phyloP scores from a whole-genome alignment of 331 rosid species.

The Prunus yedoensis region DNA sequence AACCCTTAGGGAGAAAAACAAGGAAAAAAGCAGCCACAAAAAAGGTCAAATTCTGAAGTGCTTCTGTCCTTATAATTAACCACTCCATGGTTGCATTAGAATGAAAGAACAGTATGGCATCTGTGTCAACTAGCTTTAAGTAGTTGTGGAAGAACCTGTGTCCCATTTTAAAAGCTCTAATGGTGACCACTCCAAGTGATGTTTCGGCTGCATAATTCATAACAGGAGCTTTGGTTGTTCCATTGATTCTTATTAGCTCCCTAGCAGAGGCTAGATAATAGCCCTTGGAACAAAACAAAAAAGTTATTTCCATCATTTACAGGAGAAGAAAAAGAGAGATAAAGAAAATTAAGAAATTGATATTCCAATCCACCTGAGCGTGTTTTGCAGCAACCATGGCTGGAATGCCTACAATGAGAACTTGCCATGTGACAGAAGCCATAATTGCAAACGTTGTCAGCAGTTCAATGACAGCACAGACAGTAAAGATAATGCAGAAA shows the following conservation, averaged over 20 bases:
- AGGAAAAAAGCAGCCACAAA: conserved; percentile 62
- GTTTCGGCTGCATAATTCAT: conserved; percentile 84
- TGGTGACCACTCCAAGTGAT: conserved; percentile 72
- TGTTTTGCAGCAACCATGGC: conserved; percentile 50
- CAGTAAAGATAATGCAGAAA: conserved; percentile 40
- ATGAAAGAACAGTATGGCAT: conserved; percentile 67
- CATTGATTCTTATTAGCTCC: conserved; percentile 76
- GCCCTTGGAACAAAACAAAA: conserved; percentile 26
- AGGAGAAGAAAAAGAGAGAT: not conserved
- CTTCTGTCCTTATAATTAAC: conserved; percentile 66
- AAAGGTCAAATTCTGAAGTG: conserved; percentile 68
- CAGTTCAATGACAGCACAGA: conserved; percentile 32
- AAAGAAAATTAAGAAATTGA: not conserved
- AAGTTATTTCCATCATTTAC: not conserved
- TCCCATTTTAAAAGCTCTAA: conserved; percentile 68
- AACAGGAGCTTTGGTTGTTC: conserved; percentile 90
- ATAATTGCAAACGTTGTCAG: conserved; percentile 40
- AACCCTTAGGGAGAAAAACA: conserved; percentile 57
- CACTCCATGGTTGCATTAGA: conserved; percentile 72
- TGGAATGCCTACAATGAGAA: conserved; percentile 63
- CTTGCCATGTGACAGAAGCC: conserved; percentile 81
- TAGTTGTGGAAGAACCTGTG: conserved; percentile 54
- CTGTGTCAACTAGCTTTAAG: conserved; percentile 66
- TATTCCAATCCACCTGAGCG: conserved; percentile 39
- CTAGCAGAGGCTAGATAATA: conserved; percentile 75